Base-by-base conservation (phyloP, 306 rosid genomes). In the Begonia peltatifolia region DNA sequence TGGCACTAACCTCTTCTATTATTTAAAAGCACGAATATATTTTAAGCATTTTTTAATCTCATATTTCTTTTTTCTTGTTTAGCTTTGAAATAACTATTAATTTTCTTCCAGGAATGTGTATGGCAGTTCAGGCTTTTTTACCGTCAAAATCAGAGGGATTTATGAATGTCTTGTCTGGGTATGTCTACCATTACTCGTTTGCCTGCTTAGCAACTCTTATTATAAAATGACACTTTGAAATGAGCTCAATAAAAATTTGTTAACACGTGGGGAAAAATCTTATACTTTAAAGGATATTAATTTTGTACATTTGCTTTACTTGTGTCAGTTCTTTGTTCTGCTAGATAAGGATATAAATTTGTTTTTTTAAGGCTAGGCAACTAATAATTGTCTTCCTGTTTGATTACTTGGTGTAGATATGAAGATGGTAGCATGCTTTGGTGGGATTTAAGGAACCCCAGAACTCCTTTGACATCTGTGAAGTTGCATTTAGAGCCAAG, bases 361-460 rank as follows among this genome's bases (percentile, higher is more conserved):
- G 1, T 20, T 20, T 3, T 20, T 17, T 17, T 17, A 17, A 20
- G 23, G 23, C 46, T 44, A 44, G 12, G 12, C 48, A 44, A 14
- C 48, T 10, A 44, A 30, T 30, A 44, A 12, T 44, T 44, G 48
- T 44, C 12, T 35, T 59, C 4, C 15, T 42, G 47, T 69, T 47
- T 55, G 50, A 59, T 11, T 11, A 43, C 65, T 51, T 66, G 64
- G 46, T 65, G 68, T 64, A 90, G 97, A 56, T 86, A 80, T 50
- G 94, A 87, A 72, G 96, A 90, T 54, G 97, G 95, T 52, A 78
- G 92, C 63, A 85, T 90, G 95, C 94, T 85, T 64, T 90, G 86
- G 95, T 83, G 97, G 97, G 97, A 90, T 75, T 36, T 86, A 61
- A 72, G 95, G 68, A 75, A 86, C 62, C 82, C 79, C 0, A 66